A percentile compares a stretch with the other conserved stretches of the same genome.
Evolutionary conservation across 1,284 basidiomycete species (phyloP).

Genomic region (Naganishia cerealis): DNA sequence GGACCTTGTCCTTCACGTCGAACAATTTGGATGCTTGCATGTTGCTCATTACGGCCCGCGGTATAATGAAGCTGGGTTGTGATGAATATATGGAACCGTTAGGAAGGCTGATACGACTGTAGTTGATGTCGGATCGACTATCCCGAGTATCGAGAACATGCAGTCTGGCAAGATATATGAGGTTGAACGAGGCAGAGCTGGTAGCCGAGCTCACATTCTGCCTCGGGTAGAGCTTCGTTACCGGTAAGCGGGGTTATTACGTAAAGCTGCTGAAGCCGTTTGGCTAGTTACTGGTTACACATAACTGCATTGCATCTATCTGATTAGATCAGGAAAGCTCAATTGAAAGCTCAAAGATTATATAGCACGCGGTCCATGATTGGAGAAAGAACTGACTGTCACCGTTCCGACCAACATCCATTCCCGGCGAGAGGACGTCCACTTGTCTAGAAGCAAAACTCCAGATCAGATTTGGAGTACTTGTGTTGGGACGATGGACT

Average conservation of each 20-base stretch:
- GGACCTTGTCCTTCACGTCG: conserved; percentile 60
- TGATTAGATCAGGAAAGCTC: too few species aligned
- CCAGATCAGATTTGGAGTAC: too few species aligned
- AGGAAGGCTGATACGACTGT: neutral
- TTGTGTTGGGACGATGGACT: too few species aligned
- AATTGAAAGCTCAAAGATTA: too few species aligned
- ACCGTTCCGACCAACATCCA: too few species aligned
- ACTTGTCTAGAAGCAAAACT: too few species aligned
- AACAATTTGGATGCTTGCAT: conserved; percentile 54
- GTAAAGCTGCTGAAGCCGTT: neutral
- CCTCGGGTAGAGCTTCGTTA: conserved; percentile 1
- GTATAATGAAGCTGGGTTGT: neutral
- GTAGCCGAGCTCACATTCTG: neutral
- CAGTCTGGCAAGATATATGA: neutral
- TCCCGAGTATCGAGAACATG: neutral
- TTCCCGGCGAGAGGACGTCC: too few species aligned
- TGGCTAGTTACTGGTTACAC: too few species aligned
- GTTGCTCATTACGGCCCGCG: neutral
- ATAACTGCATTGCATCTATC: too few species aligned
- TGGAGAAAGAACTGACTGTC: too few species aligned
- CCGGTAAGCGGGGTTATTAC: neutral
- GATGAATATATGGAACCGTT: neutral
- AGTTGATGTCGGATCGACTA: neutral
- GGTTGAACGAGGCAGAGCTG: neutral
- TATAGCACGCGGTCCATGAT: too few species aligned